Evolutionary conservation across 2,329 filamentous ascomycete species (phyloP).

Genomic region (Cytospora piceae): DNA sequence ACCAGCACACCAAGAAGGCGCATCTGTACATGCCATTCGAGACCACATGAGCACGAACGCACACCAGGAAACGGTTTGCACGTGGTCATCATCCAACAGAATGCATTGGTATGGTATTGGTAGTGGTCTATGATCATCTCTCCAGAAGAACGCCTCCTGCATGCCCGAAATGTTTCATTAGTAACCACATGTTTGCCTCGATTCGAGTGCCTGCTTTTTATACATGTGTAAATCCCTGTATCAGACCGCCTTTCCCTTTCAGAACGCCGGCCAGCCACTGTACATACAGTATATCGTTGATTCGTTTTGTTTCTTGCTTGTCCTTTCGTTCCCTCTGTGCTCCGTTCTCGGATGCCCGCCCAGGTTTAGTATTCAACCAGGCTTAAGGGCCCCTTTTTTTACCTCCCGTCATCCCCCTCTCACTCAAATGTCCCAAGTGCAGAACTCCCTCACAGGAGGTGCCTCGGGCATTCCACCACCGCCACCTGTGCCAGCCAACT

Average conservation of each 20-base stretch:
- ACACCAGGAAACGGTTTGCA: neutral
- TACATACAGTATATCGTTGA: neutral
- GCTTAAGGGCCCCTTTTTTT: neutral
- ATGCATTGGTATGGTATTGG: slow-evolving; percentile 8
- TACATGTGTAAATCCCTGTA: neutral
- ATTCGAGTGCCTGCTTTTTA: slow-evolving; percentile 10
- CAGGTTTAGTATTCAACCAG: neutral
- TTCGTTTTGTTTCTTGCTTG: neutral
- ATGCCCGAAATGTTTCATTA: neutral
- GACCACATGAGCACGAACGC: neutral
- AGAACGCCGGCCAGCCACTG: slow-evolving; percentile 10
- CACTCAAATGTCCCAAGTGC: slow-evolving; percentile 69
- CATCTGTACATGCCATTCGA: no score
- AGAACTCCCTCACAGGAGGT: slow-evolving; percentile 78
- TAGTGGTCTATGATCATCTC: slow-evolving; percentile 3
- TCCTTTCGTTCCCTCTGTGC: neutral
- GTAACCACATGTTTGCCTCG: neutral
- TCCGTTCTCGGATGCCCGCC: neutral
- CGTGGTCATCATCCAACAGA: neutral
- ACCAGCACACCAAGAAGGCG: no score
- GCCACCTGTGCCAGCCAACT: slow-evolving; percentile 43
- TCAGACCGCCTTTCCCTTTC: neutral
- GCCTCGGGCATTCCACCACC: slow-evolving; percentile 71
- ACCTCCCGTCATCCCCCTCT: neutral
- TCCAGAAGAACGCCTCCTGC: slow-evolving; percentile 3